These are phyloP conservation scores for Zalaria obscura DNA, from an alignment of 2,329 filamentous ascomycete genomes.

Conservation along the genomic window DNA sequence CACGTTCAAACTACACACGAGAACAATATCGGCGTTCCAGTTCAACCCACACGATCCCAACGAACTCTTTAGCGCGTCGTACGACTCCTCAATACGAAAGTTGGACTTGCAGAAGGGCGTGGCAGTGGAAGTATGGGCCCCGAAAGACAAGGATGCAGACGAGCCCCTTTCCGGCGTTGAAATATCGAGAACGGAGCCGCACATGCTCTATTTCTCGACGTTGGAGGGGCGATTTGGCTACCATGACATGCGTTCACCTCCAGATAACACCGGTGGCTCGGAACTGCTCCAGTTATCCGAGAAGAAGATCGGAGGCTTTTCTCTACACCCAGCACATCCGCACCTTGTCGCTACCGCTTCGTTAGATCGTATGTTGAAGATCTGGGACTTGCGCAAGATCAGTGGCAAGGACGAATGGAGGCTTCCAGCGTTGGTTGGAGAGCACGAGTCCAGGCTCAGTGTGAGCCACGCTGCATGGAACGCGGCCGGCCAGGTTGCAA, in stretches of 20 bases:
- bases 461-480: slow-evolving; percentile 93
- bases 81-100: slow-evolving; percentile 82
- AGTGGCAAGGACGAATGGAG: slow-evolving; percentile 43
- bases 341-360: slow-evolving; percentile 82
- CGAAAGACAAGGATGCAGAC: slow-evolving; percentile 53
- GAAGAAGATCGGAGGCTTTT: slow-evolving; percentile 93
- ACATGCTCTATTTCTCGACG: slow-evolving; percentile 76
- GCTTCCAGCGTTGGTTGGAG: slow-evolving; percentile 57
- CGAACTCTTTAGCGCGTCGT: slow-evolving; percentile 70
- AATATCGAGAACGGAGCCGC: slow-evolving; percentile 54
- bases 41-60: slow-evolving; percentile 62
- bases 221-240: slow-evolving; percentile 67
- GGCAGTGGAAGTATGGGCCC: slow-evolving; percentile 70
- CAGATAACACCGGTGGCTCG: slow-evolving; percentile 31
- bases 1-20: slow-evolving; percentile 76
- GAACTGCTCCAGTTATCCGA: slow-evolving; percentile 67
- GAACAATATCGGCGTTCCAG: slow-evolving; percentile 76
- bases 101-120: slow-evolving; percentile 70
- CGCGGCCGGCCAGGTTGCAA: slow-evolving; percentile 69
- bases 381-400: slow-evolving; percentile 86
- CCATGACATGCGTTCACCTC: slow-evolving; percentile 55
- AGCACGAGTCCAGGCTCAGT: slow-evolving; percentile 69
- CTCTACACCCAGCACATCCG: slow-evolving; percentile 62
- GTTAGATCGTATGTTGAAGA: slow-evolving; percentile 72
- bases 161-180: slow-evolving; percentile 74